Evolutionary conservation across 192 early-diverging fungal species (phyloP), one percentile per base, ranked within the genome.

Genomic region (Podila horticola): DNA sequence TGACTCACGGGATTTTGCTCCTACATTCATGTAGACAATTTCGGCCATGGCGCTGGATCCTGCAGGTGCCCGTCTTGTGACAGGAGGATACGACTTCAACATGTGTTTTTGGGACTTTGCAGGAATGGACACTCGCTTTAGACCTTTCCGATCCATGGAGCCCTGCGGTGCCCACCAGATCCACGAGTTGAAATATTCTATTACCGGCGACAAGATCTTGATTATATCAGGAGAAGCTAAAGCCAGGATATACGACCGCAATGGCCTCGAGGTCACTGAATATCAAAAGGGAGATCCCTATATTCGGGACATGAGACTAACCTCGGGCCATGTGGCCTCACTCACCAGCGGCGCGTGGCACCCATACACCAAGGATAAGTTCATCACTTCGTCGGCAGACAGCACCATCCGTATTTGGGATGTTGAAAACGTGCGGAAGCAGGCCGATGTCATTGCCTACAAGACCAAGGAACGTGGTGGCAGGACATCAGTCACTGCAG

Each of bases 51-150:
- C 94, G 2, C 85, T 97, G 61, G 95, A 99, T 68, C 91, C 95
- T 28, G 82, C 94, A 1, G 96, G 96, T 10, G 84, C 90, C n/a
- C 73, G 91, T 15, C 82, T 98, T 0, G 86, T 92, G 22, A 91
- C 93, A 10, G 97, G 95, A 66, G 87, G 93, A 20, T 92, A 94
- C 64, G 95, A 96, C 67, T 92, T 94, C 48, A 88, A 88, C 57
- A 71, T 97, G 38, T 93, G 93, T 58, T 83, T 99, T 45, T 99
- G 97, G 97, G 95, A 97, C 82, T 99, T 99, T 86, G 86, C 91
- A 36, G 92, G 91, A 13, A 98, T 97, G 96, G 91, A 95, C 75
- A 83, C 89, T 7, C 74, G 84, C 2, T 90, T 93, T 52, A 84
- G 88, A 66, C 91, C 96, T 9, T 96, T 94, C 74, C 84, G 94